Evolutionary conservation across 1,284 basidiomycete genomes (phyloP).

Genomic region (Irpex rosettiformis): DNA sequence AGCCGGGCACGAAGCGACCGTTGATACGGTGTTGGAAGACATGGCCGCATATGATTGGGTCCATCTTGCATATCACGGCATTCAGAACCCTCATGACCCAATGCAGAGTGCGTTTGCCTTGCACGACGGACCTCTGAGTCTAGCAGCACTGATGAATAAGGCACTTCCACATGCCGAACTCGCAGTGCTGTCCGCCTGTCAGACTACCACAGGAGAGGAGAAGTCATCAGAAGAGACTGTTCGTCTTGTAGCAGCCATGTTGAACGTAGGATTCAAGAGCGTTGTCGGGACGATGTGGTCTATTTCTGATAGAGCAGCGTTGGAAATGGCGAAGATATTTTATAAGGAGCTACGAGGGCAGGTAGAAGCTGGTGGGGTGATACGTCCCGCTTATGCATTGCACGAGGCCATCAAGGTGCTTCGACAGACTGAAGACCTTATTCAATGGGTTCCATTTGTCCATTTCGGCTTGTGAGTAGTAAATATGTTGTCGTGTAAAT

Average conservation of each 20-base stretch:
- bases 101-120: conserved; percentile 26
- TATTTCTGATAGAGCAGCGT: background rate
- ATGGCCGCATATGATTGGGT: conserved; percentile 24
- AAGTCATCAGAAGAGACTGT: conserved; percentile 27
- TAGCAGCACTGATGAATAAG: conserved; percentile 26
- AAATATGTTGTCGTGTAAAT: too few relatives aligned
- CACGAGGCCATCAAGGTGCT: background rate
- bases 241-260: conserved; percentile 33
- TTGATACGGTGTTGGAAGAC: background rate
- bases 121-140: conserved; percentile 19
- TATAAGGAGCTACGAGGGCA: background rate
- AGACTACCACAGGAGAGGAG: conserved; percentile 14
- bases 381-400: background rate
- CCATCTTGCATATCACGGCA: conserved; percentile 25
- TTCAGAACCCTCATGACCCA: conserved; percentile 15
- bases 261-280: conserved; percentile 31
- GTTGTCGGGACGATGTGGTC: conserved; percentile 39
- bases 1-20: background rate
- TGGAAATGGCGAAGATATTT: background rate
- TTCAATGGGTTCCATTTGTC: background rate
- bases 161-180: conserved; percentile 28
- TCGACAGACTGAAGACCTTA: background rate
- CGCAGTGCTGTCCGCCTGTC: conserved; percentile 34
- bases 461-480: background rate
- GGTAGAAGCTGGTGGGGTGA: background rate